Evolutionary conservation across 2,329 filamentous ascomycete genomes (phyloP).

Genomic region (Ilyonectria robusta): DNA sequence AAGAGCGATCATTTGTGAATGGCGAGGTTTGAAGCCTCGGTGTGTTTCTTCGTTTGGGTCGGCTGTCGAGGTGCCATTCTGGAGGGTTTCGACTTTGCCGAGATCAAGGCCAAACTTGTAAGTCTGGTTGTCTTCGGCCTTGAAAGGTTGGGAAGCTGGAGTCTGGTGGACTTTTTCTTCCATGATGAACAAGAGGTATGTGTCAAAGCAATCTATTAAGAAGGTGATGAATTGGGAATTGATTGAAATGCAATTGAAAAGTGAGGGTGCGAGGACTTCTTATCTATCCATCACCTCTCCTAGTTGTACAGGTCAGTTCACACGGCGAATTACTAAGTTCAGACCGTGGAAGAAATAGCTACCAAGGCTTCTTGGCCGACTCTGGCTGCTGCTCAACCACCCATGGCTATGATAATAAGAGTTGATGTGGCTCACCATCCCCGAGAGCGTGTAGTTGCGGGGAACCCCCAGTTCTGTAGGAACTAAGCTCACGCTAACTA

Average conservation of each 20-base stretch:
- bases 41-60: background rate
- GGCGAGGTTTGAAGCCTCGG: constrained; percentile 17
- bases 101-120: background rate
- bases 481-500: too few species aligned
- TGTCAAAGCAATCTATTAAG: background rate
- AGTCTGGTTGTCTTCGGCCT: background rate
- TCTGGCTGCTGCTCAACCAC: too few species aligned
- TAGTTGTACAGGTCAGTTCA: background rate
- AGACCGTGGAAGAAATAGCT: background rate
- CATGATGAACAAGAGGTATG: background rate
- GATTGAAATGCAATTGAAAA: background rate
- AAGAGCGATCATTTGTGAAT: constrained; percentile 15
- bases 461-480: background rate
- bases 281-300: background rate
- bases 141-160: background rate
- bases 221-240: background rate
- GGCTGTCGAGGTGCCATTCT: background rate
- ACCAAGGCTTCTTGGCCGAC: too few species aligned
- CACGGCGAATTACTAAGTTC: background rate
- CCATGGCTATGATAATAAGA: background rate
- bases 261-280: background rate
- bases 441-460: background rate
- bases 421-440: background rate
- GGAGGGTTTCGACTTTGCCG: background rate
- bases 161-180: background rate